Base-by-base conservation (phyloP, 768 basidiomycete genomes). In the Pilatotrama ljubarskyi region DNA sequence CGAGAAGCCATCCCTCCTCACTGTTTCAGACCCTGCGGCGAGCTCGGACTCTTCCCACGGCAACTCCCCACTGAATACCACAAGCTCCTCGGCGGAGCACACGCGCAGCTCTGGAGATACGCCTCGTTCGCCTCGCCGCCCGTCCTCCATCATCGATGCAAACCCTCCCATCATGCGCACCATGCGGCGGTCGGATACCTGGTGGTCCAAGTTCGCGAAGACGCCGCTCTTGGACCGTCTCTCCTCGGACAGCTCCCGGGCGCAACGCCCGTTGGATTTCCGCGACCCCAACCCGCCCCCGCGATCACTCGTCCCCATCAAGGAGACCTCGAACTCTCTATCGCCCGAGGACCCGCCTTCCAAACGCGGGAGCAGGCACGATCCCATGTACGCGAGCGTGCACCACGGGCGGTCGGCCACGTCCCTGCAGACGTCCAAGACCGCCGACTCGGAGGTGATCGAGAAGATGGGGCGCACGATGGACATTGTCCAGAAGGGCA, bases 231-330 rank as follows among this genome's bases (percentile, higher is more conserved):
- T 88, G 25, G 88, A 90, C 63, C 80, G 85, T 40, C 60, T 73
- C 11, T 84, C 79, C 65, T 77, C 77, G 55, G 73, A 63, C 40
- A 61, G 58, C 64, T 51, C 62, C 5, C 44, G 59, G 47, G 42
- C 24, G 35, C 43, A 49, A 20, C 55, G 61, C 11, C 73, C 55
- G 68, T 66, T 69, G 11, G 86, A 91, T 20, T 83, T 94, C 68
- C 82, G 90, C 20, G 93, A 95, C 72, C 93, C 93, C 0, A 85
- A 86, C 51, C 90, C 91, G 1, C 83, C 84, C 3, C 92, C 92
- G n/a, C 77, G 64, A 3, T 0, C 78, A 78, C 77, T 93, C 5
- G 75, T 78, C 44, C 74, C 83, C 2, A 84, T 90, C 52, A 80
- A 84, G 55, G 84, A 89, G 70, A 78, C 78, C 46, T 63, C 73